Conservation (phyloP, 1,139 yeast genomes). For the Waltiozyma sp. region DNA sequence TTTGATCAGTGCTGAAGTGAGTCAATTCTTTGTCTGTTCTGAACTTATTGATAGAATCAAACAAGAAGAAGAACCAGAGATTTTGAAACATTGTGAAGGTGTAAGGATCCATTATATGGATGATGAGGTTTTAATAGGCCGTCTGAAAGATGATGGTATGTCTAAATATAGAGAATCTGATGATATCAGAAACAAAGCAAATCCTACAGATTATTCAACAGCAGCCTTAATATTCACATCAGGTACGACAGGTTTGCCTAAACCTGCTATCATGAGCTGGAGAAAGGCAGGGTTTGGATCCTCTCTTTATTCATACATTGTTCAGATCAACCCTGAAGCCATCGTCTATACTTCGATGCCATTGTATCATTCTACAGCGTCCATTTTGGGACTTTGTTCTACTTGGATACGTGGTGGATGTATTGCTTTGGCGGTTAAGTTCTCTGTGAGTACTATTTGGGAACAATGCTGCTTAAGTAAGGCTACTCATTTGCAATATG, state of each 20-base stretch:
- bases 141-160: slow-evolving; percentile 34
- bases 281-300: slow-evolving; percentile 66
- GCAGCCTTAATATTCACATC: slow-evolving; percentile 79
- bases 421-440: slow-evolving; percentile 70
- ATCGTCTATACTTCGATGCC: slow-evolving; percentile 91
- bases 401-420: slow-evolving; percentile 62
- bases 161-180: slow-evolving; percentile 47
- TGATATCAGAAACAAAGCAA: slow-evolving; percentile 38
- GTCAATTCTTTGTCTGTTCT: slow-evolving; percentile 50
- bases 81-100: slow-evolving; percentile 19
- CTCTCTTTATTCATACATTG: slow-evolving; percentile 55
- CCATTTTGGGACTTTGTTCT: slow-evolving; percentile 76
- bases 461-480: slow-evolving; percentile 64
- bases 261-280: slow-evolving; percentile 93
- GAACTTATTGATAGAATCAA: background rate
- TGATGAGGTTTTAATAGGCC: slow-evolving; percentile 35
- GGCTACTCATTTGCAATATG: slow-evolving; percentile 84
- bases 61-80: background rate
- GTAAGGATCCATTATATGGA: slow-evolving; percentile 44
- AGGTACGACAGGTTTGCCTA: slow-evolving; percentile 93
- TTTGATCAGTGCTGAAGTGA: slow-evolving; percentile 53
- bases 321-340: slow-evolving; percentile 42
- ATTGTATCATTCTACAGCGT: slow-evolving; percentile 88
- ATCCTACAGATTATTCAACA: slow-evolving; percentile 47
- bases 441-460: slow-evolving; percentile 84